A percentile compares a stretch with the other conserved stretches of the same genome.
Evolutionary conservation across 2,329 filamentous ascomycete genomes (phyloP).

Genomic region (Neopestalotiopsis clavispora): DNA sequence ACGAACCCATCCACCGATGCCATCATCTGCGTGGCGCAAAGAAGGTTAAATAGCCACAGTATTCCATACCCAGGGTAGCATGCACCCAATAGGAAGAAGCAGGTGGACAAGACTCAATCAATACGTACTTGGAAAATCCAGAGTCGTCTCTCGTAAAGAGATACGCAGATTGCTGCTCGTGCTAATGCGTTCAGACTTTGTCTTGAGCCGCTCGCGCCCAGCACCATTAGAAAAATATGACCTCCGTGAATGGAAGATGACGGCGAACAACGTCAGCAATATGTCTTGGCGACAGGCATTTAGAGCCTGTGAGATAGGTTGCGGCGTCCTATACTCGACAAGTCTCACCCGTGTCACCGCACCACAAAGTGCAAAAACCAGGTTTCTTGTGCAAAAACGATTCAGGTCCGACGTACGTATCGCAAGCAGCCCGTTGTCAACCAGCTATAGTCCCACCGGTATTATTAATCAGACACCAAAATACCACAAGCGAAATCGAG

Average conservation of each 20-base stretch:
- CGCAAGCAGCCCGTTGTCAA: too few relatives aligned
- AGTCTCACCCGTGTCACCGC: neutral
- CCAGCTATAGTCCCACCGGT: too few relatives aligned
- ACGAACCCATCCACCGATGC: conserved; percentile 23
- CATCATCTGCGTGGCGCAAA: conserved; percentile 30
- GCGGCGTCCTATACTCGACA: neutral
- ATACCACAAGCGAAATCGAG: neutral
- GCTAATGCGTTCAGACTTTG: too few relatives aligned
- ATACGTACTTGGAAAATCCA: neutral
- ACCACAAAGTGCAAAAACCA: neutral
- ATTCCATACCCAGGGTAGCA: conserved; percentile 9
- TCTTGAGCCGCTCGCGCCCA: neutral
- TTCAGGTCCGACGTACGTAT: too few relatives aligned
- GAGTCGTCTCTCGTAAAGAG: neutral
- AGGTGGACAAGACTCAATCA: neutral
- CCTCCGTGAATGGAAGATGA: neutral
- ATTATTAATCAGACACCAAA: too few relatives aligned
- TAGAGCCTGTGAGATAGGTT: neutral
- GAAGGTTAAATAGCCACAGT: conserved; percentile 28
- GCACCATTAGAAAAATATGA: neutral
- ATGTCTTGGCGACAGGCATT: neutral
- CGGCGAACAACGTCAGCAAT: neutral
- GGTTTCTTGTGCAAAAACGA: too few relatives aligned
- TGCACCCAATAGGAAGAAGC: conserved; percentile 12
- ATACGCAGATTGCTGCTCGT: neutral